phyloP scores from a whole-genome alignment of 345 rosid genomes.

The Geranium brycei region DNA sequence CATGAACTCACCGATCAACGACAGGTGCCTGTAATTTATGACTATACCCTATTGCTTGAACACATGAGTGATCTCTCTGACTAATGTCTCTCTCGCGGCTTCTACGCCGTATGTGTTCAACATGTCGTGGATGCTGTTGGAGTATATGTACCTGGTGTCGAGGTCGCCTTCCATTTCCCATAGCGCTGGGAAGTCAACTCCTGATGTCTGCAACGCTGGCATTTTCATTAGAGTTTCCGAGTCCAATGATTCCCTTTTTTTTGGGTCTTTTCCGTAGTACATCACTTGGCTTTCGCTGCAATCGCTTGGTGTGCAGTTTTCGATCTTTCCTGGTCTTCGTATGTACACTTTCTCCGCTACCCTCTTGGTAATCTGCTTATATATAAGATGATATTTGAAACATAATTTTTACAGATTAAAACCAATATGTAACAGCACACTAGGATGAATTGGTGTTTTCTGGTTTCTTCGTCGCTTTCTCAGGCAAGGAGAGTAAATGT shows the following conservation, averaged over 20 bases:
- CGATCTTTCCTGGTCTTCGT: slow-evolving; percentile 66
- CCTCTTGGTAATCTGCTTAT: slow-evolving; percentile 72
- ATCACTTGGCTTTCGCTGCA: slow-evolving; percentile 68
- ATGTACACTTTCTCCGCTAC: slow-evolving; percentile 73
- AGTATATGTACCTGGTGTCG: slow-evolving; percentile 66
- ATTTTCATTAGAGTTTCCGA: slow-evolving; percentile 34
- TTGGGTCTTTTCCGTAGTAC: slow-evolving; percentile 64
- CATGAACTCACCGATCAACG: slow-evolving; percentile 84
- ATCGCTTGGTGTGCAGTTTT: slow-evolving; percentile 29
- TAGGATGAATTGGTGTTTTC: too few species aligned
- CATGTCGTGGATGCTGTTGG: slow-evolving; percentile 68
- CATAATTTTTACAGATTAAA: too few species aligned
- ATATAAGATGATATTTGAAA: background rate
- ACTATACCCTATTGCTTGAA: slow-evolving; percentile 72
- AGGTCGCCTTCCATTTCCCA: slow-evolving; percentile 61
- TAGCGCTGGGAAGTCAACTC: slow-evolving; percentile 57
- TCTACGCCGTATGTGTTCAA: slow-evolving; percentile 77
- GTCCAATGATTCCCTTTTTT: slow-evolving; percentile 39
- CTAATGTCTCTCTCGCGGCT: slow-evolving; percentile 85
- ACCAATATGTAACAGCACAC: slow-evolving; percentile 3
- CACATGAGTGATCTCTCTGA: slow-evolving; percentile 69
- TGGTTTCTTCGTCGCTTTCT: too few species aligned
- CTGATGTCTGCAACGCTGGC: slow-evolving; percentile 62
- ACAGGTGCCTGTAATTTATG: slow-evolving; percentile 62
- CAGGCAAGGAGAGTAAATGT: too few species aligned